Conservation (phyloP, 1,284 basidiomycete species). For the Microbotryum scabiosae region DNA sequence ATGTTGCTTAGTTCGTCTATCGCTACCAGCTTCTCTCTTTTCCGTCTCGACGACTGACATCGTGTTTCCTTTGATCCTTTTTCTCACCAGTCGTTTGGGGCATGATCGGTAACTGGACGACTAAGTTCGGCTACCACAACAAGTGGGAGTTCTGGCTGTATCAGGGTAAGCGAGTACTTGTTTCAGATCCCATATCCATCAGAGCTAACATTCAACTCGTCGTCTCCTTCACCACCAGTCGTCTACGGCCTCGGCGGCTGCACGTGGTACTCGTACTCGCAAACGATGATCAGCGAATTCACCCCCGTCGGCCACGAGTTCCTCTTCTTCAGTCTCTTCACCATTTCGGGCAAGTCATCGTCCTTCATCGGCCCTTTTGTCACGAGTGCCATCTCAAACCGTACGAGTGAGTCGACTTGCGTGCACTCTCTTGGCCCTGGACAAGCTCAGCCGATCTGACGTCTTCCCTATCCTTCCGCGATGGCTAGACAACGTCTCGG, state of each 20-base stretch:
- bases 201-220: too few relatives aligned
- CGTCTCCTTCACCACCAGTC: neutral
- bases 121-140: slow-evolving; percentile 31
- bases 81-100: slow-evolving; percentile 29
- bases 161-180: neutral
- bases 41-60: too few relatives aligned
- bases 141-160: slow-evolving; percentile 20
- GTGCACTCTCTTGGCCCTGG: too few relatives aligned
- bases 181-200: too few relatives aligned
- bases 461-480: neutral
- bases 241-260: slow-evolving; percentile 28
- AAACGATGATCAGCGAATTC: slow-evolving; percentile 35
- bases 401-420: slow-evolving; percentile 3
- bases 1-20: slow-evolving; percentile 22
- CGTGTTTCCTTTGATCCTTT: too few relatives aligned
- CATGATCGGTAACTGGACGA: slow-evolving; percentile 34
- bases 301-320: slow-evolving; percentile 34
- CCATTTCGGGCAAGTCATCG: slow-evolving; percentile 31
- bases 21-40: too few relatives aligned
- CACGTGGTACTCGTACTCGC: slow-evolving; percentile 33
- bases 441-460: neutral
- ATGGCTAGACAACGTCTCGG: slow-evolving; percentile 29
- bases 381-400: slow-evolving; percentile 32
- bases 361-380: slow-evolving; percentile 33
- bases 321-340: slow-evolving; percentile 36